Conservation (phyloP, 2,329 filamentous ascomycete species). For the Aspergillus udagawae region DNA sequence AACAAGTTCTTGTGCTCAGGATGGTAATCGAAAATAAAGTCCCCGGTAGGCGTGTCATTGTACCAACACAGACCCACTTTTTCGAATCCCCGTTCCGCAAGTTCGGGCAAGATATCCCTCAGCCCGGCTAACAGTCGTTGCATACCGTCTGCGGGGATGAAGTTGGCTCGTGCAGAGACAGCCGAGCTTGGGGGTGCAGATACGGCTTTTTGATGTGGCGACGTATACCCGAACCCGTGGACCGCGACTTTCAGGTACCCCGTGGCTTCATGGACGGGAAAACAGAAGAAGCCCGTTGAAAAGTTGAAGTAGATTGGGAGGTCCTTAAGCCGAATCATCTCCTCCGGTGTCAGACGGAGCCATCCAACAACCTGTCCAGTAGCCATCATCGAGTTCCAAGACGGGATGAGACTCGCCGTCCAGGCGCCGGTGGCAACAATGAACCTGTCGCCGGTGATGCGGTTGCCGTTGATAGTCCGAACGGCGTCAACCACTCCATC, state of each 20-base stretch:
- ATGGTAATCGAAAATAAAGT: constrained; percentile 66
- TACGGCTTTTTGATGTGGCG: constrained; percentile 9
- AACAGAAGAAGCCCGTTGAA: constrained; percentile 46
- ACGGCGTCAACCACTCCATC: constrained; percentile 53
- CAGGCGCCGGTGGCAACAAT: constrained; percentile 80
- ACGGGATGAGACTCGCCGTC: constrained; percentile 69
- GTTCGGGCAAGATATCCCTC: constrained; percentile 54
- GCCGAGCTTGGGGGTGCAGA: constrained; percentile 20
- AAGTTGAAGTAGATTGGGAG: constrained; percentile 57
- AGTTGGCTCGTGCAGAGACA: constrained; percentile 23
- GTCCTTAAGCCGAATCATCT: constrained; percentile 59
- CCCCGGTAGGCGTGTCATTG: constrained; percentile 62
- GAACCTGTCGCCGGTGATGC: constrained; percentile 61
- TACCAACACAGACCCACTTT: constrained; percentile 66
- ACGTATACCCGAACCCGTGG: constrained; percentile 62
- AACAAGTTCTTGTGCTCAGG: constrained; percentile 47
- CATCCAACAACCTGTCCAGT: constrained; percentile 77
- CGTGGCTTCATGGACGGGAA: constrained; percentile 37
- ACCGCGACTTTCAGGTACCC: constrained; percentile 58
- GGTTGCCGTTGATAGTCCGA: constrained; percentile 44
- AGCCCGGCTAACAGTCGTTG: constrained; percentile 56
- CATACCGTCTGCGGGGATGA: constrained; percentile 50
- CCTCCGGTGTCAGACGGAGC: constrained; percentile 63
- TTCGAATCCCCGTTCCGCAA: constrained; percentile 55
- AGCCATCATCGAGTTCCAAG: constrained; percentile 67